phyloP scores from a whole-genome alignment of 2,329 filamentous ascomycete species.

The Teratosphaeria nubilosa region DNA sequence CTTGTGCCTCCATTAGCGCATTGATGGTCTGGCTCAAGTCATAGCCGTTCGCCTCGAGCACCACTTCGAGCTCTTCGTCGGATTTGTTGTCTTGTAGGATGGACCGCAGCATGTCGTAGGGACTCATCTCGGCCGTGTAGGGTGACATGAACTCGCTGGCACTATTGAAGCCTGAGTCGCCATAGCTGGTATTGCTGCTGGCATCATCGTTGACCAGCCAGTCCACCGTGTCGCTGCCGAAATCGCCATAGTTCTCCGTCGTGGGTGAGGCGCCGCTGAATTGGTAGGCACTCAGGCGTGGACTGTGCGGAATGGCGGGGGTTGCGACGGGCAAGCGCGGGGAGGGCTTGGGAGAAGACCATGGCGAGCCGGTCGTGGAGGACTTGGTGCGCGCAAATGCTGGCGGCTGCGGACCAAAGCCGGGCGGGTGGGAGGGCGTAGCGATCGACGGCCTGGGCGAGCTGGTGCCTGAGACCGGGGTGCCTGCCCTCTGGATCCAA shows the following conservation, averaged over 20 bases:
- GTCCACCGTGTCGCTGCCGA: constrained; percentile 88
- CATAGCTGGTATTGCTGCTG: constrained; percentile 69
- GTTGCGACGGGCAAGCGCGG: constrained; percentile 83
- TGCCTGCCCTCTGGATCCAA: constrained; percentile 67
- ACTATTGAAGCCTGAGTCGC: constrained; percentile 62
- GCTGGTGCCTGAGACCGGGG: constrained; percentile 67
- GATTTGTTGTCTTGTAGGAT: constrained; percentile 81
- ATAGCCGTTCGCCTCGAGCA: constrained; percentile 79
- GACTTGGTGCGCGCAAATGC: constrained; percentile 69
- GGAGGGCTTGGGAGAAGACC: constrained; percentile 86
- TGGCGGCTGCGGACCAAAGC: constrained; percentile 62
- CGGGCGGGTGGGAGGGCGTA: constrained; percentile 74
- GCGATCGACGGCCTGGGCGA: constrained; percentile 69
- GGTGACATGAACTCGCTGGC: constrained; percentile 66
- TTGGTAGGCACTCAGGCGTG: constrained; percentile 87
- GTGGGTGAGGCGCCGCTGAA: constrained; percentile 77
- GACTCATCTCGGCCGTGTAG: constrained; percentile 81
- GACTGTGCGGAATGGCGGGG: constrained; percentile 85
- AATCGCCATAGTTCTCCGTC: constrained; percentile 80
- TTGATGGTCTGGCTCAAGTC: constrained; percentile 88
- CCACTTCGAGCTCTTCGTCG: constrained; percentile 90
- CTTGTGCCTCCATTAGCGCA: constrained; percentile 70
- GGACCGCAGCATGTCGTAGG: constrained; percentile 93
- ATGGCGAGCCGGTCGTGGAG: constrained; percentile 65
- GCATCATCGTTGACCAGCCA: constrained; percentile 84